Evolutionary conservation across 148 eudicot genomes (phyloP).

Genomic region (Beta vulgaris): DNA sequence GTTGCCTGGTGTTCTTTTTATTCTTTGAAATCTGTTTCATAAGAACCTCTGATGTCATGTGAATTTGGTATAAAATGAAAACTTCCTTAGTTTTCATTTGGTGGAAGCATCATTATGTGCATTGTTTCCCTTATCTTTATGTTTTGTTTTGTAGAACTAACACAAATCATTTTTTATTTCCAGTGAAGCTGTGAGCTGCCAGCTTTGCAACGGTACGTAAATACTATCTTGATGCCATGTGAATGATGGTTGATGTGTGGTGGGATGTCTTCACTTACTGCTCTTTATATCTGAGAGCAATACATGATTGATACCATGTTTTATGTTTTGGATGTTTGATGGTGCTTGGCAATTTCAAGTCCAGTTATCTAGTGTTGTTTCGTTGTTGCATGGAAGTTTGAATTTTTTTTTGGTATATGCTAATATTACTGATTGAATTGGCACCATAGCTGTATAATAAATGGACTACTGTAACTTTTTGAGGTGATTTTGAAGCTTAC

Average conservation of each 20-base stretch:
- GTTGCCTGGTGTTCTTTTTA: background rate
- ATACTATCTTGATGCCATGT: background rate
- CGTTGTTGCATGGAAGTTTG: background rate
- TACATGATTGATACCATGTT: background rate
- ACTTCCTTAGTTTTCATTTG: background rate
- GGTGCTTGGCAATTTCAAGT: background rate
- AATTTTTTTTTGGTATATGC: background rate
- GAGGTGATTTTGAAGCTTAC: background rate
- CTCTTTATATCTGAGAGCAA: background rate
- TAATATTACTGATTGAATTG: background rate
- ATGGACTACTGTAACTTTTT: background rate
- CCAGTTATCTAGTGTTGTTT: background rate
- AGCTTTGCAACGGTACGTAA: slow-evolving; percentile 66
- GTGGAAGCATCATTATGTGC: slow-evolving; percentile 1
- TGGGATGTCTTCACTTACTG: background rate
- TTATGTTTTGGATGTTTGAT: background rate
- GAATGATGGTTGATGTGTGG: background rate
- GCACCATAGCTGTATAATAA: background rate
- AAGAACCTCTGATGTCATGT: background rate
- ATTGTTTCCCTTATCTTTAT: background rate
- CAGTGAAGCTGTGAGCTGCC: slow-evolving; percentile 95
- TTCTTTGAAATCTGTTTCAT: no score
- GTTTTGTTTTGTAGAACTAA: slow-evolving; percentile 15
- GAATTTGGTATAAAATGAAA: slow-evolving; percentile 1
- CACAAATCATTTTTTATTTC: slow-evolving; percentile 19